These are phyloP conservation scores for Sequoiadendron giganteum DNA, from an alignment of 75 land plant species.

Conservation along the genomic window DNA sequence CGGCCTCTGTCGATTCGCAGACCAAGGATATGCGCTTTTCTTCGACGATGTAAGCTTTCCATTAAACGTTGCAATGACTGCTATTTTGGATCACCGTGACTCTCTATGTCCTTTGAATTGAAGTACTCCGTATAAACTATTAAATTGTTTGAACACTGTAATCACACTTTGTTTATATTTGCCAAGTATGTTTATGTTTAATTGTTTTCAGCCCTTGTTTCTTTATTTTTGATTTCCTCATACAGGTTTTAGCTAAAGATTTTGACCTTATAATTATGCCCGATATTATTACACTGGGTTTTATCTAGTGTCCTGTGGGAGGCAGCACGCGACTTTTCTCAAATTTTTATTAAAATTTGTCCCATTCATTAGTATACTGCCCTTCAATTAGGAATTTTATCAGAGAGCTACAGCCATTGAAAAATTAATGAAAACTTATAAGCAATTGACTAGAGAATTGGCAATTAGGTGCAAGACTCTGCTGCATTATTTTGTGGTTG, in stretches of 20 bases:
- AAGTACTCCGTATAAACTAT: neutral
- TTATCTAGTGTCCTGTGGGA: too few relatives aligned
- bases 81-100: too few relatives aligned
- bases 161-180: too few relatives aligned
- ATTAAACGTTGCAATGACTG: neutral
- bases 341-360: too few relatives aligned
- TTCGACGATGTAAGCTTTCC: constrained; percentile 46
- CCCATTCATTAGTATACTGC: neutral
- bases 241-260: neutral
- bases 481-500: too few relatives aligned
- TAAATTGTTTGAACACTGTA: too few relatives aligned
- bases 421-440: neutral
- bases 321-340: too few relatives aligned
- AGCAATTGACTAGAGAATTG: too few relatives aligned
- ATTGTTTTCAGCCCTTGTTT: too few relatives aligned
- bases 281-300: neutral
- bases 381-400: neutral
- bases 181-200: too few relatives aligned
- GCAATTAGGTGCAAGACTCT: too few relatives aligned
- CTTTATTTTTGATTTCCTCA: too few relatives aligned
- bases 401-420: neutral
- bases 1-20: constrained; percentile 13
- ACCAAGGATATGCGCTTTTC: constrained; percentile 52
- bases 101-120: neutral
- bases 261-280: neutral